phyloP scores from a whole-genome alignment of 2,329 filamentous ascomycete species.

The Teratosphaeria epicoccoides region DNA sequence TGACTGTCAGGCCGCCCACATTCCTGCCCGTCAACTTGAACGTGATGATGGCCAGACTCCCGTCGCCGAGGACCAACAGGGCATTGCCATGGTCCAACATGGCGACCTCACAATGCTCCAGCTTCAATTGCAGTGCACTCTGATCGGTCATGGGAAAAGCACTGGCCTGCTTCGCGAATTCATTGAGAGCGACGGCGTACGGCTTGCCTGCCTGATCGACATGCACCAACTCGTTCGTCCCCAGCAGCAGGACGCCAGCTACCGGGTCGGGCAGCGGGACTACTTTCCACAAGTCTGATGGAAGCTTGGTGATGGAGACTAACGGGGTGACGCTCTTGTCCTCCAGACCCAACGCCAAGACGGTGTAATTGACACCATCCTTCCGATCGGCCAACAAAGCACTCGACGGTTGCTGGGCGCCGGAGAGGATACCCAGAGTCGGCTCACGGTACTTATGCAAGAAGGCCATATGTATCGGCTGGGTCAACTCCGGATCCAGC shows the following conservation, averaged over 20 bases:
- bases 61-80: slow-evolving; percentile 68
- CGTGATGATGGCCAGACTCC: slow-evolving; percentile 61
- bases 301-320: slow-evolving; percentile 72
- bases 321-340: slow-evolving; percentile 89
- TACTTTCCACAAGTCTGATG: slow-evolving; percentile 76
- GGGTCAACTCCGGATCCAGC: slow-evolving; percentile 74
- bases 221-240: slow-evolving; percentile 84
- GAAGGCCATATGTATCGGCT: slow-evolving; percentile 86
- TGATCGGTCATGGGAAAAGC: slow-evolving; percentile 80
- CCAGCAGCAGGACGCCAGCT: slow-evolving; percentile 77
- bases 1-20: slow-evolving; percentile 74
- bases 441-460: slow-evolving; percentile 95
- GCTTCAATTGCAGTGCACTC: slow-evolving; percentile 62
- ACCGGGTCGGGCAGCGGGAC: slow-evolving; percentile 75
- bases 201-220: slow-evolving; percentile 92
- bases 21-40: slow-evolving; percentile 86
- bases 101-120: slow-evolving; percentile 74
- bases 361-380: slow-evolving; percentile 80
- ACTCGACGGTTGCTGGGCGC: slow-evolving; percentile 60
- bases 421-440: slow-evolving; percentile 88
- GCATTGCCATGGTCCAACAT: slow-evolving; percentile 71
- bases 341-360: slow-evolving; percentile 89
- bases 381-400: slow-evolving; percentile 62
- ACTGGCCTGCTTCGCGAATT: slow-evolving; percentile 56
- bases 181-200: slow-evolving; percentile 85